Conservation (phyloP, 345 rosid genomes). For the Pistacia integerrima region DNA sequence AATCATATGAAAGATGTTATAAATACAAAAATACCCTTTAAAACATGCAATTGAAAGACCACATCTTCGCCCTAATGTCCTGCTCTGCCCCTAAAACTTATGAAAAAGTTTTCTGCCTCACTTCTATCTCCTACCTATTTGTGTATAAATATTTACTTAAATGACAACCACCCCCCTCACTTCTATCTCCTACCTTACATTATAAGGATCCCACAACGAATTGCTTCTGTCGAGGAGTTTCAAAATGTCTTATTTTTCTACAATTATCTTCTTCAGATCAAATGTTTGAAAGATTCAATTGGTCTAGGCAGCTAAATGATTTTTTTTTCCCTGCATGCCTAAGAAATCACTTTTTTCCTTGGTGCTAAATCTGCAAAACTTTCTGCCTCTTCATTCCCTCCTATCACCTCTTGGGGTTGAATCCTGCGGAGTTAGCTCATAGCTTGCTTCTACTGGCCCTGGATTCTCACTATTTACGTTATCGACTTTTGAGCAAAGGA, state of each 20-base stretch:
- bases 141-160: not conserved
- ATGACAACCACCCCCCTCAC: too few relatives aligned
- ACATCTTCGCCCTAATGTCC: slow-evolving; percentile 1
- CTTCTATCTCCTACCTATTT: slow-evolving; percentile 1
- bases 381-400: slow-evolving; percentile 13
- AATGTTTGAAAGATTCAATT: not conserved
- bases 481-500: slow-evolving; percentile 81
- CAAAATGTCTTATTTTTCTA: not conserved
- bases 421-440: slow-evolving; percentile 69
- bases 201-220: slow-evolving; percentile 7
- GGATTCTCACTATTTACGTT: slow-evolving; percentile 36
- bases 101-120: not conserved
- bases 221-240: slow-evolving; percentile 1
- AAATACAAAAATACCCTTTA: slow-evolving; percentile 3
- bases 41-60: not conserved
- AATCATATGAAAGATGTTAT: not conserved
- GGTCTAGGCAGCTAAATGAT: not conserved
- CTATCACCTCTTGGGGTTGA: slow-evolving; percentile 47
- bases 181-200: not conserved
- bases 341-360: not conserved
- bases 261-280: not conserved
- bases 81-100: slow-evolving; percentile 4
- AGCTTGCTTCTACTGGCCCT: slow-evolving; percentile 32
- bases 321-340: slow-evolving; percentile 1
- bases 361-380: slow-evolving; percentile 11